phyloP scores from a whole-genome alignment of 2,329 filamentous ascomycete genomes.

The Nothophoma quercina region DNA sequence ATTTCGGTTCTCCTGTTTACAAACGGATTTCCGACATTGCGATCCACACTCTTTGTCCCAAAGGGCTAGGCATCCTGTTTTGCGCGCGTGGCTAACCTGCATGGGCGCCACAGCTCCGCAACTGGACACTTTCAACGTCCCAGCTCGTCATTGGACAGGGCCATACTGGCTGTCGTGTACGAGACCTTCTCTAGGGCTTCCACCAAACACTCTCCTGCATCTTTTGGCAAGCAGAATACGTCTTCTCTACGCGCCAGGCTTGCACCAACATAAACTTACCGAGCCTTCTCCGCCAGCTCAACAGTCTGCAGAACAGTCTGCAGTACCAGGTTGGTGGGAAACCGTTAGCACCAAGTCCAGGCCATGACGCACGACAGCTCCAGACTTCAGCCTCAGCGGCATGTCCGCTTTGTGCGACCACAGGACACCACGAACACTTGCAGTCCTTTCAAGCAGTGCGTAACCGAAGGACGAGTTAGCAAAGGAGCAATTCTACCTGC shows the following conservation, averaged over 20 bases:
- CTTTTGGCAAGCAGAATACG: not conserved
- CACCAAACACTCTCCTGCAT: conserved; percentile 16
- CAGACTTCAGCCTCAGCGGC: conserved; percentile 20
- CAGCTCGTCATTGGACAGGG: conserved; percentile 22
- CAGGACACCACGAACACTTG: not conserved
- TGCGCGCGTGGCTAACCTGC: conserved; percentile 28
- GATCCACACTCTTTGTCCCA: not conserved
- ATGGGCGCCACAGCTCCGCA: conserved; percentile 29
- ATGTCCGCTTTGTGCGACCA: conserved; percentile 22
- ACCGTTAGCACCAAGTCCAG: conserved; percentile 21
- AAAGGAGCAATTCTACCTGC: conserved; percentile 25
- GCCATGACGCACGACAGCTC: conserved; percentile 23
- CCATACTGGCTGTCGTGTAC: conserved; percentile 18
- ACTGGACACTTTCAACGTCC: conserved; percentile 5
- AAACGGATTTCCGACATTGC: conserved; percentile 8
- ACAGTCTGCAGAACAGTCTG: conserved; percentile 19
- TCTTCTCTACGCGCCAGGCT: conserved; percentile 10
- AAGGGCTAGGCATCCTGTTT: conserved; percentile 10
- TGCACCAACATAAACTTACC: conserved; percentile 15
- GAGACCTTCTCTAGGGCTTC: conserved; percentile 13
- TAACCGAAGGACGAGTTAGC: not conserved
- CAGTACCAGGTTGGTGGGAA: conserved; percentile 28
- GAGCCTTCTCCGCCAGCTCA: conserved; percentile 11
- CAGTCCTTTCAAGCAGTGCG: too few species aligned
- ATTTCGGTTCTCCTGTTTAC: conserved; percentile 21